Evolutionary conservation across 768 basidiomycete species (phyloP).

Genomic region (Lactarius psammicola): DNA sequence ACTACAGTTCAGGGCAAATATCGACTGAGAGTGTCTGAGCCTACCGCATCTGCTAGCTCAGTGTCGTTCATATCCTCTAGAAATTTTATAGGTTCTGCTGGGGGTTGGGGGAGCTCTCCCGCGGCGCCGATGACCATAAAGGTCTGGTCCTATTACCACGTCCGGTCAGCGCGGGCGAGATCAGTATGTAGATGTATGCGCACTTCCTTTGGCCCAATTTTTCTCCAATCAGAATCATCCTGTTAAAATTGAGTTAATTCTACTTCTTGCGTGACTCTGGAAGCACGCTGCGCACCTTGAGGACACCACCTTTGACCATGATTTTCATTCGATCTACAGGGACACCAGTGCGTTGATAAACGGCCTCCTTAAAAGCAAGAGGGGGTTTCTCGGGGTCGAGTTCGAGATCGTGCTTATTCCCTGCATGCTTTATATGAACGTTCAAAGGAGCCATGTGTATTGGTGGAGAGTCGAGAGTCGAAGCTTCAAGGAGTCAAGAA

Average conservation of each 20-base stretch:
- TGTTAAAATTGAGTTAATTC: conserved; percentile 32
- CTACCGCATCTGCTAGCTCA: conserved; percentile 76
- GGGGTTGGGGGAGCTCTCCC: conserved; percentile 88
- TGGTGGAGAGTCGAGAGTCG: conserved; percentile 3
- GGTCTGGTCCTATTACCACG: conserved; percentile 65
- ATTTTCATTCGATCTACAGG: conserved; percentile 94
- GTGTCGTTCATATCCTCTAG: conserved; percentile 90
- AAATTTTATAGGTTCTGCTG: conserved; percentile 74
- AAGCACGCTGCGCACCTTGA: conserved; percentile 60
- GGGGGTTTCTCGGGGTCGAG: conserved; percentile 74
- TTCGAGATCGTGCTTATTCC: conserved; percentile 67
- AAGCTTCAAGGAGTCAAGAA: neutral
- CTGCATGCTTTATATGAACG: conserved; percentile 91
- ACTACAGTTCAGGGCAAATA: neutral
- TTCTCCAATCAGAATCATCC: conserved; percentile 88
- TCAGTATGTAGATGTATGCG: conserved; percentile 31
- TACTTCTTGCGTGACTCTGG: neutral
- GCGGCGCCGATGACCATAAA: conserved; percentile 94
- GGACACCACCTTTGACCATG: conserved; percentile 88
- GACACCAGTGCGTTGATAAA: conserved; percentile 82
- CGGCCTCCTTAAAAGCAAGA: conserved; percentile 73
- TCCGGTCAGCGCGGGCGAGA: conserved; percentile 6
- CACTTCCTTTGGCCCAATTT: conserved; percentile 79
- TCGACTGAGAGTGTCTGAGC: conserved; percentile 29
- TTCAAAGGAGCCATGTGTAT: conserved; percentile 57